Percentiles rank a stretch among this genome's conserved stretches.
Evolutionary conservation across 805 yeast species (phyloP).

Genomic region (Suhomyces sp.): DNA sequence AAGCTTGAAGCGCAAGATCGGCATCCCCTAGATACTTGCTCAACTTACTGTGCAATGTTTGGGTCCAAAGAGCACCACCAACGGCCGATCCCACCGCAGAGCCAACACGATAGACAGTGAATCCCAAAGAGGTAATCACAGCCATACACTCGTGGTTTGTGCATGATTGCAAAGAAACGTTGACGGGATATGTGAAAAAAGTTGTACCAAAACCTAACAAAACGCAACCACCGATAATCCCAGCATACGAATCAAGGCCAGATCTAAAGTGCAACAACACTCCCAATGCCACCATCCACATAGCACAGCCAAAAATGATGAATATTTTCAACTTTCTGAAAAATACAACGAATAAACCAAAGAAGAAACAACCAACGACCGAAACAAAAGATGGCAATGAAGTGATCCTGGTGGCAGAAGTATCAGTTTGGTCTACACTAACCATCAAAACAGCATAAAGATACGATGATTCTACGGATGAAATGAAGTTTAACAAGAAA

Average conservation of each 20-base stretch:
- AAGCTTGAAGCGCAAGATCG: constrained; percentile 7
- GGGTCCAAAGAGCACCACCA: constrained; percentile 22
- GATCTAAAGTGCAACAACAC: constrained; percentile 21
- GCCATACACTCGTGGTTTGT: constrained; percentile 19
- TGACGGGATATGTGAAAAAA: constrained; percentile 17
- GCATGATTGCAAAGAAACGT: constrained; percentile 15
- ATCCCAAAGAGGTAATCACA: constrained; percentile 12
- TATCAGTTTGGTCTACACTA: constrained; percentile 13
- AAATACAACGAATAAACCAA: constrained; percentile 13
- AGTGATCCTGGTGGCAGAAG: constrained; percentile 15
- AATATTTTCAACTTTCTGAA: constrained; percentile 19
- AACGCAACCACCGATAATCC: constrained; percentile 17
- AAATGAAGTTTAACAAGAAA: constrained; percentile 13
- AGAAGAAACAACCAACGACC: constrained; percentile 13
- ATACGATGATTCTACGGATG: constrained; percentile 11
- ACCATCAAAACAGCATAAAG: constrained; percentile 15
- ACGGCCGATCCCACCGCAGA: constrained; percentile 18
- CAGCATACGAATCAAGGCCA: constrained; percentile 11
- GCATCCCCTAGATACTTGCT: constrained; percentile 46
- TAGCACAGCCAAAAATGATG: constrained; percentile 20
- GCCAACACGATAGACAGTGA: constrained; percentile 16
- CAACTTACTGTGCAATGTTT: constrained; percentile 20
- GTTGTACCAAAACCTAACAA: constrained; percentile 19
- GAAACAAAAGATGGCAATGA: constrained; percentile 14
- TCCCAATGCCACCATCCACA: constrained; percentile 26